These are phyloP conservation scores for Scleromitrula shiraiana DNA, from an alignment of 2,329 filamentous ascomycete genomes.

Conservation along the genomic window DNA sequence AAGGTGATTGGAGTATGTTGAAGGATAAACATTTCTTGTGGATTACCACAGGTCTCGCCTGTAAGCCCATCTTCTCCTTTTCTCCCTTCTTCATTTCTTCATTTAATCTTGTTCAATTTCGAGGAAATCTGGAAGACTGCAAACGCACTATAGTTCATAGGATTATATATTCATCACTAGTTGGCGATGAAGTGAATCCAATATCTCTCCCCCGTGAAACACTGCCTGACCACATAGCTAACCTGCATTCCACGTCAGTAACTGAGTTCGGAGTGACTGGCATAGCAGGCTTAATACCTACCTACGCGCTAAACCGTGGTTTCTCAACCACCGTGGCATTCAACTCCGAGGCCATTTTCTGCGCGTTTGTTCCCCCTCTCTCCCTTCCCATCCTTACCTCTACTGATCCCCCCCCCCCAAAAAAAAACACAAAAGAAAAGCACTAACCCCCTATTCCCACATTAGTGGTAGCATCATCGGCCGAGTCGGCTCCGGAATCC, in stretches of 20 bases:
- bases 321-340: conserved; percentile 62
- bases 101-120: no score
- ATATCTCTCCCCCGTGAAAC: background rate
- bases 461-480: background rate
- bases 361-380: conserved; percentile 41
- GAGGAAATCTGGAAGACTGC: background rate
- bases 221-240: no score
- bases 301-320: conserved; percentile 61
- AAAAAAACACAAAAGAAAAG: conserved; percentile 20
- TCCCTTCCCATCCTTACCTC: background rate
- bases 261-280: conserved; percentile 73
- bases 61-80: conserved; percentile 29
- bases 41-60: conserved; percentile 25
- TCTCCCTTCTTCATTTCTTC: background rate
- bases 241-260: no score
- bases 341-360: conserved; percentile 74
- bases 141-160: no score
- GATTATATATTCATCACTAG: no score
- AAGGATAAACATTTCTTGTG: conserved; percentile 45
- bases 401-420: conserved; percentile 21
- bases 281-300: conserved; percentile 73
- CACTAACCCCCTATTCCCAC: conserved; percentile 21
- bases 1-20: conserved; percentile 57
- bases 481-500: conserved; percentile 17
- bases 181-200: background rate